Percentiles rank a stretch among this genome's conserved stretches.
Evolutionary conservation across 306 rosid genomes (phyloP).

Genomic region (Amphicarpaea edgeworthii): DNA sequence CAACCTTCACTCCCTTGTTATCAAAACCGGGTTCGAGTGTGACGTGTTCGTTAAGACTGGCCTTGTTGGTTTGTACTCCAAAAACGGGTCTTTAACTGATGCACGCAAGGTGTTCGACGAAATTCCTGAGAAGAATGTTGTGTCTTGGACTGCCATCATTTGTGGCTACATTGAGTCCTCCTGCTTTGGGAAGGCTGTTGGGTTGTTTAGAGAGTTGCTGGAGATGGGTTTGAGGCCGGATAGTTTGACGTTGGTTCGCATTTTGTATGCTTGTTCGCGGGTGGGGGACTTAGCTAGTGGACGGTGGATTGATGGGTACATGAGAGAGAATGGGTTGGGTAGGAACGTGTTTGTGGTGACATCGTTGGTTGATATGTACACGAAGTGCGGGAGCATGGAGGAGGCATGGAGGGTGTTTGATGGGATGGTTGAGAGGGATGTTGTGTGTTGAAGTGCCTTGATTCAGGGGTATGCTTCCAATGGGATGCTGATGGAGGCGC

Average conservation of each 20-base stretch:
- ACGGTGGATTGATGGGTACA: slow-evolving; percentile 67
- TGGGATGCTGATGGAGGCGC: slow-evolving; percentile 65
- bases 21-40: slow-evolving; percentile 62
- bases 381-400: slow-evolving; percentile 70
- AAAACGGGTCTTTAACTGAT: slow-evolving; percentile 50
- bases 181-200: slow-evolving; percentile 55
- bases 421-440: slow-evolving; percentile 67
- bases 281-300: slow-evolving; percentile 65
- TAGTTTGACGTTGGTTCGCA: slow-evolving; percentile 59
- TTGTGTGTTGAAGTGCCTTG: slow-evolving; percentile 77
- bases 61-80: slow-evolving; percentile 57
- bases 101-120: slow-evolving; percentile 70
- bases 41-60: slow-evolving; percentile 73
- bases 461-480: slow-evolving; percentile 73
- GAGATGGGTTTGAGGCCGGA: slow-evolving; percentile 77
- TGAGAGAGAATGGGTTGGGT: slow-evolving; percentile 52
- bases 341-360: slow-evolving; percentile 69
- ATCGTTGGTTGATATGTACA: slow-evolving; percentile 70
- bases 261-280: slow-evolving; percentile 61
- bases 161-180: slow-evolving; percentile 62
- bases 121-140: slow-evolving; percentile 65
- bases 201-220: slow-evolving; percentile 56
- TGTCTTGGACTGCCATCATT: slow-evolving; percentile 74
- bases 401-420: slow-evolving; percentile 57
- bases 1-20: slow-evolving; percentile 59